Conservation (phyloP, 2,329 filamentous ascomycete species). For the Penicillium sp. region DNA sequence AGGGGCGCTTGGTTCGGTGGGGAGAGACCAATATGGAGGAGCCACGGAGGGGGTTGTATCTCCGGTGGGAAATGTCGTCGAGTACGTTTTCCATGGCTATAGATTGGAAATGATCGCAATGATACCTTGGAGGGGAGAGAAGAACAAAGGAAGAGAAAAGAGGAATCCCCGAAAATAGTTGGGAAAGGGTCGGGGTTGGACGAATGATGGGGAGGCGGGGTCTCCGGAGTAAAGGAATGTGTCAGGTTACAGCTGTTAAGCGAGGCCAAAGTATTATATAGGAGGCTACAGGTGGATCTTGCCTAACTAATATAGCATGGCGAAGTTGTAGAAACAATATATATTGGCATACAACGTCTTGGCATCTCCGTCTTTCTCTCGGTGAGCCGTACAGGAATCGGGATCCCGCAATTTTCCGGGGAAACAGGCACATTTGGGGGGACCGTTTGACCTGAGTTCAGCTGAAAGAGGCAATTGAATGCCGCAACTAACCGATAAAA, state of each 20-base stretch:
- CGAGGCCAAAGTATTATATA: not conserved
- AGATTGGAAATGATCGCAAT: not conserved
- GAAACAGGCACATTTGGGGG: not conserved
- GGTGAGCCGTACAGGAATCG: slow-evolving; percentile 24
- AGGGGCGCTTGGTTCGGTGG: slow-evolving; percentile 92
- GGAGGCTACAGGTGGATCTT: not conserved
- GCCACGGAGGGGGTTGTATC: slow-evolving; percentile 86
- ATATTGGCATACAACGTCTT: not conserved
- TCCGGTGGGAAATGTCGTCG: slow-evolving; percentile 92
- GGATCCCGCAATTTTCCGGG: slow-evolving; percentile 21
- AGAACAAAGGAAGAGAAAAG: not conserved
- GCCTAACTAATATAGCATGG: not conserved
- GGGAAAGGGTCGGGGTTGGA: slow-evolving; percentile 3
- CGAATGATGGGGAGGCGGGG: slow-evolving; percentile 23
- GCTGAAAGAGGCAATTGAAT: not conserved
- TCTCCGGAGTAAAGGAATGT: slow-evolving; percentile 10
- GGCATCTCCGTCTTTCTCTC: slow-evolving; percentile 8
- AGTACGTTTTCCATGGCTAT: slow-evolving; percentile 70
- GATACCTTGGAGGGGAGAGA: slow-evolving; percentile 9
- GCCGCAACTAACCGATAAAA: not conserved
- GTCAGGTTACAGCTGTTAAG: not conserved
- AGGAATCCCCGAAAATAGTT: not conserved
- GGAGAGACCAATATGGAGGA: slow-evolving; percentile 94
- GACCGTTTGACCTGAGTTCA: not conserved
- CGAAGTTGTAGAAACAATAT: not conserved